A percentile compares a stretch with the other conserved stretches of the same genome.
Evolutionary conservation across 495 filamentous ascomycete genomes (phyloP).

Genomic region (Hypoxylon intermedium): DNA sequence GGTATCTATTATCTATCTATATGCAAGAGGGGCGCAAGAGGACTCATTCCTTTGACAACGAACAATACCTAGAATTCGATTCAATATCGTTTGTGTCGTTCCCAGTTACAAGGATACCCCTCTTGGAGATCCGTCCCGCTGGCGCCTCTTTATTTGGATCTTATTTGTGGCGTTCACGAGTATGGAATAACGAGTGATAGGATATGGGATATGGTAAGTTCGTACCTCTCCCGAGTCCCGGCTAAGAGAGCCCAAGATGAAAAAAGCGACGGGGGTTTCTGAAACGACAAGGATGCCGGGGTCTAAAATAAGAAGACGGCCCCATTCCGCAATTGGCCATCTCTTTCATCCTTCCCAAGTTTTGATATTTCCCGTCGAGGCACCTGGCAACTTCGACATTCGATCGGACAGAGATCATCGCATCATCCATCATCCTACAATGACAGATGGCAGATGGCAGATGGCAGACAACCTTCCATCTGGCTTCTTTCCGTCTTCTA

Average conservation of each 20-base stretch:
- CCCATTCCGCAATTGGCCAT: constrained; percentile 13
- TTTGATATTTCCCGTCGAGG: background rate
- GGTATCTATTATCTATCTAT: no score
- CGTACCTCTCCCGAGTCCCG: constrained; percentile 19
- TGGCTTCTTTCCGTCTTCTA: constrained; percentile 16
- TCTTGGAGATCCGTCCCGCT: constrained; percentile 25
- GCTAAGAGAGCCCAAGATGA: constrained; percentile 12
- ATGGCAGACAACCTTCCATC: constrained; percentile 5
- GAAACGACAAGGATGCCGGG: constrained; percentile 29
- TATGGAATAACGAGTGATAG: constrained; percentile 2
- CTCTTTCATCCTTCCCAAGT: constrained; percentile 15
- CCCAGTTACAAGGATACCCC: constrained; percentile 15
- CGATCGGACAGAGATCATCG: constrained; percentile 18
- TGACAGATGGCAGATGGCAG: background rate
- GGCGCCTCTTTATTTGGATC: constrained; percentile 6
- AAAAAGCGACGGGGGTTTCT: constrained; percentile 8
- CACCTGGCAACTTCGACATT: constrained; percentile 1
- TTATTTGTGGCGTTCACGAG: constrained; percentile 24
- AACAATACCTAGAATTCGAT: no score
- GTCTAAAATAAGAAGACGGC: constrained; percentile 33
- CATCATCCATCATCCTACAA: constrained; percentile 8
- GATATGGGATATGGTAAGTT: background rate
- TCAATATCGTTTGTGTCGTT: constrained; percentile 5
- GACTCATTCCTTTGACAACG: constrained; percentile 24
- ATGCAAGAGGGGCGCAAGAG: constrained; percentile 21